These are phyloP conservation scores for Kuraishia floccosa DNA, from an alignment of 805 yeast species.

Conservation along the genomic window DNA sequence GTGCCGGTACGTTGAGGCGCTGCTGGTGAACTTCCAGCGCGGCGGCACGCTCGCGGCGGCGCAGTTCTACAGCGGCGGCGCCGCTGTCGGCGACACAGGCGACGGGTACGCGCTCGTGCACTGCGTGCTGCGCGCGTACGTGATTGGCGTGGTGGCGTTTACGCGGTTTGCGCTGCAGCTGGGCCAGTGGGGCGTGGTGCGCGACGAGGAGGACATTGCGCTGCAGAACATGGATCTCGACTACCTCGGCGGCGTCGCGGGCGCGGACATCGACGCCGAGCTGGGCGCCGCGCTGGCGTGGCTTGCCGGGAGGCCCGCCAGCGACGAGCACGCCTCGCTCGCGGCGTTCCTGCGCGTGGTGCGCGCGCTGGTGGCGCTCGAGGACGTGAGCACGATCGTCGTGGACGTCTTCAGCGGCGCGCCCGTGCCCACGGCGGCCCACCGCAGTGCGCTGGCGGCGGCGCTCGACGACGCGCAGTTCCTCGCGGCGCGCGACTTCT, in stretches of 20 bases:
- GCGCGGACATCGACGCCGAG: slow-evolving; percentile 1
- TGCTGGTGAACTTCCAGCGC: slow-evolving; percentile 19
- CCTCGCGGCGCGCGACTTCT: slow-evolving; percentile 7
- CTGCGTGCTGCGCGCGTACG: slow-evolving; percentile 36
- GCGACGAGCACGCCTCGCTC: background rate
- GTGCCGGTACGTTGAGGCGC: slow-evolving; percentile 57
- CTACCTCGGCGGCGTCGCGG: slow-evolving; percentile 13
- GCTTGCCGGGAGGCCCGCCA: background rate
- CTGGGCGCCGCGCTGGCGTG: slow-evolving; percentile 3
- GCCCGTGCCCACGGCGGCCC: background rate
- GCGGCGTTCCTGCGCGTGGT: background rate
- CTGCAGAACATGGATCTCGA: slow-evolving; percentile 50
- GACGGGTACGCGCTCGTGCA: slow-evolving; percentile 26
- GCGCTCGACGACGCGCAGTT: background rate
- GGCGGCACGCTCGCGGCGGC: background rate
- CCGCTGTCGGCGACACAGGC: slow-evolving; percentile 2
- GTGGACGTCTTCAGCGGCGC: background rate
- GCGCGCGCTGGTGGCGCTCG: background rate
- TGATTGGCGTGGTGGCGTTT: slow-evolving; percentile 42
- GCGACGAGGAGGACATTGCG: slow-evolving; percentile 69
- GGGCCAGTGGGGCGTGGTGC: slow-evolving; percentile 45
- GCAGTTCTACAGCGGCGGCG: background rate
- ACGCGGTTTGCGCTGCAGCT: slow-evolving; percentile 34
- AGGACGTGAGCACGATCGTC: background rate
- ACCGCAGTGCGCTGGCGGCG: background rate